phyloP scores from a whole-genome alignment of 1,139 yeast genomes.

The Meyerozyma sp. region DNA sequence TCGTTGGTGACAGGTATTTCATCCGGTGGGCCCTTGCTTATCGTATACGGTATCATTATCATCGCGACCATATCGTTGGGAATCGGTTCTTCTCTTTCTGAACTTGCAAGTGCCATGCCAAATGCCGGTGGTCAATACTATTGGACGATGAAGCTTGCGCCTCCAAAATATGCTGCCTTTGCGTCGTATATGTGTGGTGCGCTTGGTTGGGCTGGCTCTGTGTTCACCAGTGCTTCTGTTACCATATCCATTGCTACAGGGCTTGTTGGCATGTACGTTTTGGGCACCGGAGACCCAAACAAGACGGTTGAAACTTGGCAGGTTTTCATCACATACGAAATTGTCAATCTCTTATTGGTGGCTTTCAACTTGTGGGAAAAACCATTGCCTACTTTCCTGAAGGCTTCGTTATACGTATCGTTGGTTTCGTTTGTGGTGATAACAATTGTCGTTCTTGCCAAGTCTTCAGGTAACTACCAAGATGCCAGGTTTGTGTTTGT shows the following conservation, averaged over 20 bases:
- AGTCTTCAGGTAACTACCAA: conserved; percentile 50
- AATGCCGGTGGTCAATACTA: conserved; percentile 66
- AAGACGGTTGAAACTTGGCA: conserved; percentile 50
- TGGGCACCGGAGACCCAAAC: conserved; percentile 37
- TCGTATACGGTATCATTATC: conserved; percentile 63
- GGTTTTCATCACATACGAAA: conserved; percentile 49
- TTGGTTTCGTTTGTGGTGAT: conserved; percentile 49
- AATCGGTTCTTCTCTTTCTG: conserved; percentile 50
- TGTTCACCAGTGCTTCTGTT: conserved; percentile 56
- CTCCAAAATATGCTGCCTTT: conserved; percentile 42
- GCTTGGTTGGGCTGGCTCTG: conserved; percentile 55
- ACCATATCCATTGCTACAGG: conserved; percentile 49
- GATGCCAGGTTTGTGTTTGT: conserved; percentile 56
- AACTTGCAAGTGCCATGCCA: conserved; percentile 53
- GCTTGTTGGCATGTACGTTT: conserved; percentile 51
- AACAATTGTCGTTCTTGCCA: conserved; percentile 51
- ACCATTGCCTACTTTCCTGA: conserved; percentile 49
- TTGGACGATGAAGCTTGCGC: conserved; percentile 57
- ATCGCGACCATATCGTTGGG: conserved; percentile 48
- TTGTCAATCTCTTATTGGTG: conserved; percentile 34
- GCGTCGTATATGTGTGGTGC: conserved; percentile 56
- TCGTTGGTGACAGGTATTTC: conserved; percentile 58
- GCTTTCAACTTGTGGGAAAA: conserved; percentile 55
- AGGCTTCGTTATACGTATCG: conserved; percentile 50
- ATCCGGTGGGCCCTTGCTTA: conserved; percentile 65